Conservation (phyloP, 352 stramenopile genomes). For the Phytophthora litchii region DNA sequence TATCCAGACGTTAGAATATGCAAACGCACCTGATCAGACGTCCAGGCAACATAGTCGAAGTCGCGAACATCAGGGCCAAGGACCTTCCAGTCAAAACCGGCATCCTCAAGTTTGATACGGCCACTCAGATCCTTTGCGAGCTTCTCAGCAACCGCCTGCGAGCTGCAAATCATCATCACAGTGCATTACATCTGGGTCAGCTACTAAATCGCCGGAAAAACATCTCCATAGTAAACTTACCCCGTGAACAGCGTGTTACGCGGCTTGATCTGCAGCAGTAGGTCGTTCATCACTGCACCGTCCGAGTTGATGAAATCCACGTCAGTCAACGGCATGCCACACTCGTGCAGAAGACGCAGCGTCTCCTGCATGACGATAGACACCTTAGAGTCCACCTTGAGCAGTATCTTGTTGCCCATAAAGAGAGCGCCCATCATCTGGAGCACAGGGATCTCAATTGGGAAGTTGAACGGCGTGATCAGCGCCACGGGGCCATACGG, state of each 20-base stretch:
- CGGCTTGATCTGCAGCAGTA: constrained; percentile 94
- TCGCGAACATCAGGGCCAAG: constrained; percentile 95
- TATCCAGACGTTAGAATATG: neutral
- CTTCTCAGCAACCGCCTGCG: constrained; percentile 92
- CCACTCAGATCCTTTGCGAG: constrained; percentile 92
- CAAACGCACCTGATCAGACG: constrained; percentile 91
- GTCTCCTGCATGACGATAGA: constrained; percentile 98
- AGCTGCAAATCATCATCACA: constrained; percentile 45
- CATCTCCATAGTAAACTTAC: constrained; percentile 31
- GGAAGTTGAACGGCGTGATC: constrained; percentile 99
- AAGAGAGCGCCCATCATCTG: constrained; percentile 98
- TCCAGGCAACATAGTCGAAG: constrained; percentile 98
- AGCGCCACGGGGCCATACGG: constrained; percentile 96
- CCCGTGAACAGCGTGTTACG: constrained; percentile 98
- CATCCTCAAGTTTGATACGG: constrained; percentile 96
- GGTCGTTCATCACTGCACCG: constrained; percentile 93
- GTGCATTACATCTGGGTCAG: constrained; percentile 10
- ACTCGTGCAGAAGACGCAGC: constrained; percentile 94
- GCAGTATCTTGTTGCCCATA: constrained; percentile 98
- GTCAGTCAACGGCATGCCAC: constrained; percentile 94
- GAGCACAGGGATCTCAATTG: constrained; percentile 98
- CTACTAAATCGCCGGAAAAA: constrained; percentile 1
- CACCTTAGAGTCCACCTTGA: constrained; percentile 96
- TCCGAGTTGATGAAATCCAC: constrained; percentile 98
- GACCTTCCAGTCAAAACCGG: constrained; percentile 99